Base-by-base conservation (phyloP, 768 basidiomycete genomes). In the Candolleomyces aberdarensis region DNA sequence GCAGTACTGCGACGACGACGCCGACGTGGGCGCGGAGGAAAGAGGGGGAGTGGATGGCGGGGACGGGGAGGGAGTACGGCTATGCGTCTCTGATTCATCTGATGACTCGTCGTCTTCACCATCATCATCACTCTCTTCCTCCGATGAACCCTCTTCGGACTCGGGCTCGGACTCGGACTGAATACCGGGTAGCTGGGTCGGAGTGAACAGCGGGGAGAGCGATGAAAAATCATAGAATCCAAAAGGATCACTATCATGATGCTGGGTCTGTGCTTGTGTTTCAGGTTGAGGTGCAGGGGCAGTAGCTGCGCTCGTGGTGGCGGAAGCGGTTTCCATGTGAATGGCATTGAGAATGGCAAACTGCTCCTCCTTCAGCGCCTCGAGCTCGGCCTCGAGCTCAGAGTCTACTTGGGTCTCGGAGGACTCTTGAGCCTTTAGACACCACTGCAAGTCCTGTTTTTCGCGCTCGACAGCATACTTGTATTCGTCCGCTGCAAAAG, bases 331-430 rank as follows among this genome's bases (percentile, higher is more conserved):
- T 39, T 40, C 54, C 60, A 11, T 13, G 31, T 61, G 62, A 43
- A 72, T 69, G 56, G 68, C 61, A 26, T 65, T 66, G 43, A 72
- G 61, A 43, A 72, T 70, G 14, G 60, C 62, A 7, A 66, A 57
- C 57, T 70, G 71, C 61, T 71, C 70, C 54, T 69, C 62, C 32
- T 70, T 58, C 44, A 69, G 56, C 15, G 64, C 60, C 48, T 67
- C 65, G 47, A 62, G 43, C 53, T 46, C 65, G 20, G 58, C 50
- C 14, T 65, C 36, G 11, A 36, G 36, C 36, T 36, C 36, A 36
- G 11, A 7, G 11, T 36, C 36, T 11, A 36, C 36, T 11, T 36
- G 36, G 11, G 3, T 60, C n/a, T 49, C 60, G 7, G 17, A 9
- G 14, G 15, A 17, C 17, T 31, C 44, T 44, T 49, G n/a, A 15